A percentile compares a stretch with the other conserved stretches of the same genome.
These are phyloP conservation scores for Aspergillus udagawae DNA, from an alignment of 2,329 filamentous ascomycete species.

Conservation along the genomic window DNA sequence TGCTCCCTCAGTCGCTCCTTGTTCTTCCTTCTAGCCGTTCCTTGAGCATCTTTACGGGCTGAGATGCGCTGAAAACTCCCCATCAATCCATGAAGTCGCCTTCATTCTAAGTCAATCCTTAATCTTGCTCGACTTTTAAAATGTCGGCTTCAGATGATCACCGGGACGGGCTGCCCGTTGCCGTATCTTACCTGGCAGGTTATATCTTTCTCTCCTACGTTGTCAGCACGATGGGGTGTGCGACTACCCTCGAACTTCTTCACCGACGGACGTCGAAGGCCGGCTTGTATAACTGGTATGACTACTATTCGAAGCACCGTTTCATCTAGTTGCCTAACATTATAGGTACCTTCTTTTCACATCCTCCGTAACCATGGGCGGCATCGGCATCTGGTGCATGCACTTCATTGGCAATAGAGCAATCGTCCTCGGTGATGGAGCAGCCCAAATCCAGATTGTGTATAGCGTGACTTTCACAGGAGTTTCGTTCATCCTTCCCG, in stretches of 20 bases:
- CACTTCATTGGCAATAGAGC: slow-evolving; percentile 82
- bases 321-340: slow-evolving; percentile 2
- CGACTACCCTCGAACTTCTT: slow-evolving; percentile 76
- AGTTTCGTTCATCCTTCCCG: slow-evolving; percentile 75
- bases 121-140: slow-evolving; percentile 3
- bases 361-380: slow-evolving; percentile 68
- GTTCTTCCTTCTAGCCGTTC: not conserved
- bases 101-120: not conserved
- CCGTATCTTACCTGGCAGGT: slow-evolving; percentile 46
- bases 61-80: not conserved
- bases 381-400: slow-evolving; percentile 72
- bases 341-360: slow-evolving; percentile 60
- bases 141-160: slow-evolving; percentile 17
- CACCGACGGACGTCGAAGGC: slow-evolving; percentile 68
- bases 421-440: slow-evolving; percentile 64
- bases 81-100: not conserved
- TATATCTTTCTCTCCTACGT: slow-evolving; percentile 67
- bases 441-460: slow-evolving; percentile 62
- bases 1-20: not conserved
- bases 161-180: slow-evolving; percentile 6
- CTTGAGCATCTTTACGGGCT: not conserved
- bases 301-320: not conserved
- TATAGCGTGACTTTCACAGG: slow-evolving; percentile 71
- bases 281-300: slow-evolving; percentile 67
- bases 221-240: slow-evolving; percentile 69